A percentile compares a stretch with the other conserved stretches of the same genome.
These are phyloP conservation scores for Medicago arabica DNA, from an alignment of 306 rosid genomes.

Conservation along the genomic window DNA sequence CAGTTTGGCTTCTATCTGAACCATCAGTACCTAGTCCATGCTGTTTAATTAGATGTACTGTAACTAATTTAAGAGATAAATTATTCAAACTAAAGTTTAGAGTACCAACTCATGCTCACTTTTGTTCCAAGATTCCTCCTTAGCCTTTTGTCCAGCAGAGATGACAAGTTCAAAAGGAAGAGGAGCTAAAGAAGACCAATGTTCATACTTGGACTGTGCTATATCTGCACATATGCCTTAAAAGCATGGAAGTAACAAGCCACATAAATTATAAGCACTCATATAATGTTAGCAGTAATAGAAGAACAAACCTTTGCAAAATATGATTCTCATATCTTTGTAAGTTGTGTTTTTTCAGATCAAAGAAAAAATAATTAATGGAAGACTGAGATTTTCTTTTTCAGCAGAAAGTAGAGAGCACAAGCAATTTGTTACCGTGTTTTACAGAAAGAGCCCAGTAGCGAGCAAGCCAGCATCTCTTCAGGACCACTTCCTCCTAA, in stretches of 20 bases:
- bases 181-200: slow-evolving; percentile 96
- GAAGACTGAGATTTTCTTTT: slow-evolving; percentile 33
- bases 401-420: slow-evolving; percentile 40
- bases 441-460: slow-evolving; percentile 93
- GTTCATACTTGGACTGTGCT: slow-evolving; percentile 78
- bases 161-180: slow-evolving; percentile 89
- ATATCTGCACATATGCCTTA: slow-evolving; percentile 88
- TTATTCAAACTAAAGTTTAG: slow-evolving; percentile 15
- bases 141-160: slow-evolving; percentile 99
- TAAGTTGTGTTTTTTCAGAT: slow-evolving; percentile 23
- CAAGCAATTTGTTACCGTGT: slow-evolving; percentile 64
- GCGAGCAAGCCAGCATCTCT: slow-evolving; percentile 99
- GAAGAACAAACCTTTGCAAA: slow-evolving; percentile 15
- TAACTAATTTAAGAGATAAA: slow-evolving; percentile 14
- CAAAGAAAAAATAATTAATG: slow-evolving; percentile 19
- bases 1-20: slow-evolving; percentile 67
- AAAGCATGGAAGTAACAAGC: slow-evolving; percentile 45
- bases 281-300: slow-evolving; percentile 13
- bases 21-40: slow-evolving; percentile 66
- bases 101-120: slow-evolving; percentile 51
- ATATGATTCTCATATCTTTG: slow-evolving; percentile 33
- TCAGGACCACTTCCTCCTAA: slow-evolving; percentile 96
- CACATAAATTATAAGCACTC: slow-evolving; percentile 39
- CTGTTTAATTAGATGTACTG: slow-evolving; percentile 35
- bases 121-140: slow-evolving; percentile 85